Conservation (phyloP, 2,329 filamentous ascomycete genomes). For the Didymella pinodella region DNA sequence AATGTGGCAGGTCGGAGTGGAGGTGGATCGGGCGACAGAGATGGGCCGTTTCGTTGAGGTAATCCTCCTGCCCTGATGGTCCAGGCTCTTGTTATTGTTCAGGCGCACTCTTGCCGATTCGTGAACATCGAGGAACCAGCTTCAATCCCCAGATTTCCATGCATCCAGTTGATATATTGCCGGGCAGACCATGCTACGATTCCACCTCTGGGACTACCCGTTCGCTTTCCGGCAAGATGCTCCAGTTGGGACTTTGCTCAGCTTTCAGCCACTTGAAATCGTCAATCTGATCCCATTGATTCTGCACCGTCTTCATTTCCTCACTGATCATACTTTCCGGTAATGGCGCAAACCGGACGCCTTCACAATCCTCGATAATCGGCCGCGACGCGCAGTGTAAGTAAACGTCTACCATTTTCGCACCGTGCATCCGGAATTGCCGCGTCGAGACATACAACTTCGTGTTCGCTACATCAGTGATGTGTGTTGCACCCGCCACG, state of each 20-base stretch:
- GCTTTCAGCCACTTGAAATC: constrained; percentile 97
- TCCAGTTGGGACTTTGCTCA: constrained; percentile 89
- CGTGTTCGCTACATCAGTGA: constrained; percentile 77
- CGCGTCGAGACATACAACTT: constrained; percentile 75
- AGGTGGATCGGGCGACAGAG: background rate
- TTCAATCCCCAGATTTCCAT: background rate
- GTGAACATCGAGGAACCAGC: background rate
- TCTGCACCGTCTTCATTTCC: constrained; percentile 48
- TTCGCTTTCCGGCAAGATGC: constrained; percentile 65
- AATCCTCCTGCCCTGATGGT: background rate
- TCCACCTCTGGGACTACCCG: background rate
- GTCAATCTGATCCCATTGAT: constrained; percentile 89
- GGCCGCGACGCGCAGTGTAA: constrained; percentile 82
- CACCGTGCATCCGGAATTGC: constrained; percentile 95
- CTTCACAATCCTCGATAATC: constrained; percentile 89
- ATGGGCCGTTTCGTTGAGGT: background rate
- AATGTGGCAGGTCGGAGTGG: background rate
- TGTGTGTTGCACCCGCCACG: constrained; percentile 81
- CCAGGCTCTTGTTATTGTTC: background rate
- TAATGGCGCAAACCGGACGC: constrained; percentile 79
- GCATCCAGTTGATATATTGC: background rate
- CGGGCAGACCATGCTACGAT: background rate
- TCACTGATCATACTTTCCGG: constrained; percentile 56
- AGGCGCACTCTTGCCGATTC: background rate
- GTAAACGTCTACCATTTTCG: constrained; percentile 81